phyloP scores from a whole-genome alignment of 306 rosid species.

The Begonia masoniana region DNA sequence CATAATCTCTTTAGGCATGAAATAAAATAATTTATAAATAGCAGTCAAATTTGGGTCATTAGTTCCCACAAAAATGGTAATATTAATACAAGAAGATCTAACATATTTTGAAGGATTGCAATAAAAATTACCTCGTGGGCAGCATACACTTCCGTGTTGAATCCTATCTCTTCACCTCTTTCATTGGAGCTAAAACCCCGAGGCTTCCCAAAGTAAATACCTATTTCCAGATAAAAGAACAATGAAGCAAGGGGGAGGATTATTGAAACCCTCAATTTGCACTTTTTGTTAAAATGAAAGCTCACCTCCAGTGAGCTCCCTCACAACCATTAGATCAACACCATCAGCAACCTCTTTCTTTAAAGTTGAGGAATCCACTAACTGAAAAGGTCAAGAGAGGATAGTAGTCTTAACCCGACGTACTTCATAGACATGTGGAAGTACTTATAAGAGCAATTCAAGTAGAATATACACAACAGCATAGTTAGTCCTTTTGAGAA shows the following conservation, averaged over 20 bases:
- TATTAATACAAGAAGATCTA: too few relatives aligned
- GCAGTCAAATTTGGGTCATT: too few relatives aligned
- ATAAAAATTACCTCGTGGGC: slow-evolving; percentile 42
- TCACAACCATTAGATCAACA: slow-evolving; percentile 85
- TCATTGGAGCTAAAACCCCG: slow-evolving; percentile 62
- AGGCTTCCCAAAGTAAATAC: slow-evolving; percentile 89
- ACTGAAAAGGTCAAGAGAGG: slow-evolving; percentile 25
- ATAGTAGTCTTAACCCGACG: too few relatives aligned
- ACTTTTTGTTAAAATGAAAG: not conserved
- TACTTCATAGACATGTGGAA: too few relatives aligned
- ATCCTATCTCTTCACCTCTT: slow-evolving; percentile 73
- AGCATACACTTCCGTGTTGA: slow-evolving; percentile 75
- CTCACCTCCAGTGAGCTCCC: slow-evolving; percentile 94
- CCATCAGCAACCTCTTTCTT: slow-evolving; percentile 81
- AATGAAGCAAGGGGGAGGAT: slow-evolving; percentile 1
- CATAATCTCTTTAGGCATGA: too few relatives aligned
- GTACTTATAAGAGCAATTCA: too few relatives aligned
- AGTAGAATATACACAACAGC: too few relatives aligned
- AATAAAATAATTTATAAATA: too few relatives aligned
- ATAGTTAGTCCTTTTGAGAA: too few relatives aligned
- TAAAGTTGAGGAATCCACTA: slow-evolving; percentile 85
- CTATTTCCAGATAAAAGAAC: slow-evolving; percentile 19
- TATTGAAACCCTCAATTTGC: not conserved
- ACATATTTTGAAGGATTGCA: too few relatives aligned
- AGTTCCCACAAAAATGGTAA: too few relatives aligned